phyloP scores from a whole-genome alignment of 1,284 basidiomycete species.

The Ustilago nuda region DNA sequence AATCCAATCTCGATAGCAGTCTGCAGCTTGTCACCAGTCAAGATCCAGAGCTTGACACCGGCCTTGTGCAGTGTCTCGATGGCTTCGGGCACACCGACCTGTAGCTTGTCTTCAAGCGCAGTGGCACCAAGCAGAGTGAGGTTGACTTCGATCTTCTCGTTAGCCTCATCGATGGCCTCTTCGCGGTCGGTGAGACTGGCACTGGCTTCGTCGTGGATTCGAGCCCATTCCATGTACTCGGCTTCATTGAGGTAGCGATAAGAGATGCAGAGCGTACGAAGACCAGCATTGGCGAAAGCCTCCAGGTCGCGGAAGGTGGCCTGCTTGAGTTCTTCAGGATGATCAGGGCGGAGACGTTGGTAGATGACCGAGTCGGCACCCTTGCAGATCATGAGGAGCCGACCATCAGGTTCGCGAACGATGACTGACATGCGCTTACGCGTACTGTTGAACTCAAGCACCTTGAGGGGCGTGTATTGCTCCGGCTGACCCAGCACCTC shows the following conservation, averaged over 20 bases:
- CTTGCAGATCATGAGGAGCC: conserved; percentile 88
- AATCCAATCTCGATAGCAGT: conserved; percentile 93
- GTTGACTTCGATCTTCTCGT: conserved; percentile 84
- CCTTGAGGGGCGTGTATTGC: conserved; percentile 80
- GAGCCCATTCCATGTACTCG: conserved; percentile 86
- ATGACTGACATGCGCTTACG: conserved; percentile 94
- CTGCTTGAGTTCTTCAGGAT: conserved; percentile 80
- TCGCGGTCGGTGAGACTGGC: conserved; percentile 83
- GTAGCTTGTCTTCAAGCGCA: conserved; percentile 94
- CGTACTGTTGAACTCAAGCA: conserved; percentile 92
- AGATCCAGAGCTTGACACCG: conserved; percentile 96
- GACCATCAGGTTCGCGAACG: conserved; percentile 83
- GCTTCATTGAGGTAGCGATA: conserved; percentile 83
- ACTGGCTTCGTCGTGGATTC: conserved; percentile 82
- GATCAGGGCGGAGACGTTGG: conserved; percentile 80
- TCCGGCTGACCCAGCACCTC: conserved; percentile 91
- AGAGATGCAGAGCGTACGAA: conserved; percentile 91
- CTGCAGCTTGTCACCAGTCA: conserved; percentile 95
- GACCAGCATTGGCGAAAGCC: conserved; percentile 88
- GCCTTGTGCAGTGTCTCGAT: conserved; percentile 91
- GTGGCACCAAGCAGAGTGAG: conserved; percentile 90
- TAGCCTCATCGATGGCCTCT: conserved; percentile 88
- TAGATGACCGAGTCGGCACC: conserved; percentile 97
- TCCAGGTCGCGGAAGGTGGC: conserved; percentile 88
- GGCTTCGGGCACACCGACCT: conserved; percentile 94